phyloP scores from a whole-genome alignment of 1,284 basidiomycete species.

The Pseudozyma hubeiensis region DNA sequence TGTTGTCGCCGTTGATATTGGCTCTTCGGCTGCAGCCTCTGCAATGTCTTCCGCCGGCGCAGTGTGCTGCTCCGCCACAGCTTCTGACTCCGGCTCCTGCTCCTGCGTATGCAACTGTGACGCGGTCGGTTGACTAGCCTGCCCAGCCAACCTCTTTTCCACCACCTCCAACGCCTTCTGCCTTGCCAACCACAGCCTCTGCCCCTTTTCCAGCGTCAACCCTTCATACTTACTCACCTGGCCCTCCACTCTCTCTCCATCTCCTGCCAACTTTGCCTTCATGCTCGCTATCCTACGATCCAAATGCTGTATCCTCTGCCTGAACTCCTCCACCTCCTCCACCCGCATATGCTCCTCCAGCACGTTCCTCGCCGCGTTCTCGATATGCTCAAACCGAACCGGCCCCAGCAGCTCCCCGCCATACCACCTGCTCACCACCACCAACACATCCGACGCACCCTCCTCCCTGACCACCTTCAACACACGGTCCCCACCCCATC shows the following conservation, averaged over 20 bases:
- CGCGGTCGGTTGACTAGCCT: neutral
- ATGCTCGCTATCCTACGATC: slow-evolving; percentile 38
- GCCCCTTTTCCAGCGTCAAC: slow-evolving; percentile 46
- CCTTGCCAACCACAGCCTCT: slow-evolving; percentile 51
- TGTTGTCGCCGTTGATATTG: neutral
- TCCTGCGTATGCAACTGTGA: neutral
- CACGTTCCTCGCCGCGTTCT: slow-evolving; percentile 79
- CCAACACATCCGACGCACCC: slow-evolving; percentile 62
- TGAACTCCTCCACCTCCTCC: slow-evolving; percentile 69
- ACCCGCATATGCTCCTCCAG: slow-evolving; percentile 76
- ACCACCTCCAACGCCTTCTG: slow-evolving; percentile 47
- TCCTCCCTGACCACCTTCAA: slow-evolving; percentile 53
- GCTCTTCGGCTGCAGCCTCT: neutral
- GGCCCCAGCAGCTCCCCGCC: slow-evolving; percentile 80
- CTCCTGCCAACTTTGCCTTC: slow-evolving; percentile 4
- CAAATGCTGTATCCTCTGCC: slow-evolving; percentile 42
- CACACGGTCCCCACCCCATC: slow-evolving; percentile 60
- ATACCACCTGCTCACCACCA: slow-evolving; percentile 73
- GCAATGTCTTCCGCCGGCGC: neutral
- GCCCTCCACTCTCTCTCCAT: neutral
- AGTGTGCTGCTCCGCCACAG: neutral
- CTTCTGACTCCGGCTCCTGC: neutral
- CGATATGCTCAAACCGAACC: slow-evolving; percentile 81
- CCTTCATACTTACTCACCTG: slow-evolving; percentile 35
- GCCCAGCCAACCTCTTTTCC: slow-evolving; percentile 21